These are phyloP conservation scores for Chaetothyriales sp. DNA, from an alignment of 2,329 filamentous ascomycete species.

Conservation along the genomic window DNA sequence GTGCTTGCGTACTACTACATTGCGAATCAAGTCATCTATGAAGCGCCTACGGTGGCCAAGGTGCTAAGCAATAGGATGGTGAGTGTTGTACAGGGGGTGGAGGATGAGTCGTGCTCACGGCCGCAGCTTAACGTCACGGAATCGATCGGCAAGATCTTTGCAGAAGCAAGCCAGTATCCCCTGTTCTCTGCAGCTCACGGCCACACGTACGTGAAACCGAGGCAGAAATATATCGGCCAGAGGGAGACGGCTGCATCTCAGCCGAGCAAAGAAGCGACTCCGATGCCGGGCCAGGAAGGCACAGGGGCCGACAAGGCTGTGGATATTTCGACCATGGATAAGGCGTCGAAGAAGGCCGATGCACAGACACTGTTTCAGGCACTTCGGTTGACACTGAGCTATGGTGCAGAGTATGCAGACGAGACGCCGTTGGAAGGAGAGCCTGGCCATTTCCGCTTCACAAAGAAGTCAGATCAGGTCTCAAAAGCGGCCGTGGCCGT, in stretches of 20 bases:
- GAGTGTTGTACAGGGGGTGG: constrained; percentile 18
- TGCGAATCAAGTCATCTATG: constrained; percentile 46
- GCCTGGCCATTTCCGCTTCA: constrained; percentile 48
- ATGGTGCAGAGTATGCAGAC: constrained; percentile 50
- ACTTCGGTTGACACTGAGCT: constrained; percentile 38
- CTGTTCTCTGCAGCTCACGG: constrained; percentile 46
- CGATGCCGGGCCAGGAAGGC: constrained; percentile 27
- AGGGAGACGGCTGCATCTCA: constrained; percentile 24
- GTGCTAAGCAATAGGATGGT: constrained; percentile 43
- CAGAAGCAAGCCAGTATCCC: constrained; percentile 39
- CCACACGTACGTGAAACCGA: constrained; percentile 44
- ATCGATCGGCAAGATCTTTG: constrained; percentile 42
- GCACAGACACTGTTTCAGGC: constrained; percentile 34
- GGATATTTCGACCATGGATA: neutral
- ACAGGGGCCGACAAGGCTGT: constrained; percentile 4
- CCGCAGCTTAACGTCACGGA: constrained; percentile 41
- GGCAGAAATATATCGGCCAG: constrained; percentile 13
- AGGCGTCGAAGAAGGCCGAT: constrained; percentile 17
- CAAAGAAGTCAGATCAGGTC: constrained; percentile 24
- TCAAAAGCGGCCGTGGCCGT: constrained; percentile 1
- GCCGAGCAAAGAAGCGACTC: constrained; percentile 37
- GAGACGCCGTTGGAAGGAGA: constrained; percentile 50
- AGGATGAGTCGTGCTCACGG: constrained; percentile 1
- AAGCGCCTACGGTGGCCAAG: constrained; percentile 48
- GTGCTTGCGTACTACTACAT: constrained; percentile 47